These are phyloP conservation scores for Xylariaceae sp. DNA, from an alignment of 2,329 filamentous ascomycete species.

Conservation along the genomic window DNA sequence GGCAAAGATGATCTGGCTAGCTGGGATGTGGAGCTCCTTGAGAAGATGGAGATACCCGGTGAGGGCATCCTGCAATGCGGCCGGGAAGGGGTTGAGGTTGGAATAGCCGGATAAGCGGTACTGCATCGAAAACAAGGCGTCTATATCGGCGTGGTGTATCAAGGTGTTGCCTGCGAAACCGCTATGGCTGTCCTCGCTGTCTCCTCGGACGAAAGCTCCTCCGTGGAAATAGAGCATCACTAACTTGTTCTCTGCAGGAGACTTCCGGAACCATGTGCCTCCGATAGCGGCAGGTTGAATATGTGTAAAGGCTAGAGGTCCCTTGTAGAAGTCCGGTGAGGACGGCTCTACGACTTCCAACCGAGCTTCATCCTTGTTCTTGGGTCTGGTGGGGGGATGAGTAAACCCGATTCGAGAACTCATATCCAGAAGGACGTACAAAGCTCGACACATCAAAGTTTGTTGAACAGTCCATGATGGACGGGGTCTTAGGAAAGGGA, in stretches of 20 bases:
- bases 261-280: no score
- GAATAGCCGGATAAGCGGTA: conserved; percentile 41
- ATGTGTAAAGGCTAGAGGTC: no score
- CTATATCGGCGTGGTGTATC: conserved; percentile 31
- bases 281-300: no score
- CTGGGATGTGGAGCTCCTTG: conserved; percentile 33
- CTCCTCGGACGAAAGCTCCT: conserved; percentile 23
- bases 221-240: conserved; percentile 24
- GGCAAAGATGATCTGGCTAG: conserved; percentile 37
- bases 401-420: no score
- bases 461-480: no score
- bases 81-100: conserved; percentile 39
- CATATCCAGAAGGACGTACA: no score
- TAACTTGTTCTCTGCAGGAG: conserved; percentile 3
- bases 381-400: no score
- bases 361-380: no score
- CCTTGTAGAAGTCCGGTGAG: no score
- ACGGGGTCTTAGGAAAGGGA: no score
- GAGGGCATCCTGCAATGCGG: conserved; percentile 44
- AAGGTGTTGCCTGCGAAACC: conserved; percentile 24
- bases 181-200: conserved; percentile 16
- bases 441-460: no score
- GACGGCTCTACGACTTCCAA: no score
- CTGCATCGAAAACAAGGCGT: conserved; percentile 38
- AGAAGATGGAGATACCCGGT: conserved; percentile 40